Evolutionary conservation across 192 early-diverging fungal genomes (phyloP).

Genomic region (Linderina pennispora): DNA sequence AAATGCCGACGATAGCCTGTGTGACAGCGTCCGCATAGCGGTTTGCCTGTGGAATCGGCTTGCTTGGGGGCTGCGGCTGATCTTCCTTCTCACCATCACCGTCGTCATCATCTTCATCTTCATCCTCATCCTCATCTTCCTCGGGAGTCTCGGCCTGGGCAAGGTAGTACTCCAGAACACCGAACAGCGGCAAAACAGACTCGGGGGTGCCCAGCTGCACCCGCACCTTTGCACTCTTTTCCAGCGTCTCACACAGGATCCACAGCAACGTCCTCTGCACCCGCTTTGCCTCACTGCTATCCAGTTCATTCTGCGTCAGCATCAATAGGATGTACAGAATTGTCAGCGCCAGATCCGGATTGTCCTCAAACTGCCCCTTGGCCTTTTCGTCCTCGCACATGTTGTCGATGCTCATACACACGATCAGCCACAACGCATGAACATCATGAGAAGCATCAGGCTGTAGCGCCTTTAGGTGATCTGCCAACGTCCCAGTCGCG

Average conservation of each 20-base stretch:
- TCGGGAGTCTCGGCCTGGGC: not conserved
- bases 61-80: conserved; percentile 16
- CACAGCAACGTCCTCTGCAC: conserved; percentile 35
- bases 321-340: conserved; percentile 12
- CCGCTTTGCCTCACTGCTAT: not conserved
- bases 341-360: conserved; percentile 4
- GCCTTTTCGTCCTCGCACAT: conserved; percentile 30
- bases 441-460: not conserved
- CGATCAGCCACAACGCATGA: conserved; percentile 9
- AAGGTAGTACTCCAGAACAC: conserved; percentile 20
- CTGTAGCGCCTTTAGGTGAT: conserved; percentile 11
- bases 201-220: conserved; percentile 28
- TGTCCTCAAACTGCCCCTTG: conserved; percentile 6
- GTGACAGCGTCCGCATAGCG: conserved; percentile 29
- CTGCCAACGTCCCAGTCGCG: conserved; percentile 7
- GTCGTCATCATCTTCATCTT: not conserved
- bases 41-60: conserved; percentile 16
- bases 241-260: conserved; percentile 28
- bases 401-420: conserved; percentile 26
- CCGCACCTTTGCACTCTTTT: conserved; percentile 21
- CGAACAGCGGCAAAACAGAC: conserved; percentile 18
- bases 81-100: too few relatives aligned
- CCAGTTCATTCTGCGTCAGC: conserved; percentile 1
- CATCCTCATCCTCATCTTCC: conserved; percentile 2
- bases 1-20: conserved; percentile 27